phyloP scores from a whole-genome alignment of 192 early-diverging fungal genomes.

The Podila minutissima region DNA sequence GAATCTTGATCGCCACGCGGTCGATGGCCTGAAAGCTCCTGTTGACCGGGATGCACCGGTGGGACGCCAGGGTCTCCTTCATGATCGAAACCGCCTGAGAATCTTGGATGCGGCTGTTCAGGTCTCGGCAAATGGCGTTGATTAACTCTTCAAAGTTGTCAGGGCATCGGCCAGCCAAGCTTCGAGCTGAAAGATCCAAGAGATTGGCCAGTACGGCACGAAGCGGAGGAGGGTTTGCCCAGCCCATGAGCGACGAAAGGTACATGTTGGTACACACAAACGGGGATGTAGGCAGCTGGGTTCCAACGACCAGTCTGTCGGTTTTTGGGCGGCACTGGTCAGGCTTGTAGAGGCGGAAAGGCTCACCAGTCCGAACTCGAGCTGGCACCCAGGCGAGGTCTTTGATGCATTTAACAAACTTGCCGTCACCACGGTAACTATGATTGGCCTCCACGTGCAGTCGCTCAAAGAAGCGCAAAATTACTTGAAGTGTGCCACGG shows the following conservation, averaged over 20 bases:
- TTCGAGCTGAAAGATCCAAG: background rate
- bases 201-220: slow-evolving; percentile 11
- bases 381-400: slow-evolving; percentile 13
- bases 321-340: slow-evolving; percentile 8
- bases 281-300: background rate
- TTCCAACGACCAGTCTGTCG: slow-evolving; percentile 7
- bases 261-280: background rate
- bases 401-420: background rate
- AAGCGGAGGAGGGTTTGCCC: slow-evolving; percentile 22
- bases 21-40: background rate
- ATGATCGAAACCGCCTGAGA: background rate
- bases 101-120: background rate
- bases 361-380: background rate
- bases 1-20: slow-evolving; percentile 11
- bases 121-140: slow-evolving; percentile 3
- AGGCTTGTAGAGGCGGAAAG: slow-evolving; percentile 1
- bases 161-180: no score
- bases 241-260: slow-evolving; percentile 15
- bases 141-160: background rate
- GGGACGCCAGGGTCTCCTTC: background rate
- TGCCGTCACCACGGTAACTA: no score
- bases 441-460: no score
- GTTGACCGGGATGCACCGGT: slow-evolving; percentile 17
- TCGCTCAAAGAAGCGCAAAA: no score
- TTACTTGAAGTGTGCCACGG: no score